A percentile compares a stretch with the other conserved stretches of the same genome.
Conservation (phyloP, 1,284 basidiomycete species). For the Cystobasidiaceae sp. region DNA sequence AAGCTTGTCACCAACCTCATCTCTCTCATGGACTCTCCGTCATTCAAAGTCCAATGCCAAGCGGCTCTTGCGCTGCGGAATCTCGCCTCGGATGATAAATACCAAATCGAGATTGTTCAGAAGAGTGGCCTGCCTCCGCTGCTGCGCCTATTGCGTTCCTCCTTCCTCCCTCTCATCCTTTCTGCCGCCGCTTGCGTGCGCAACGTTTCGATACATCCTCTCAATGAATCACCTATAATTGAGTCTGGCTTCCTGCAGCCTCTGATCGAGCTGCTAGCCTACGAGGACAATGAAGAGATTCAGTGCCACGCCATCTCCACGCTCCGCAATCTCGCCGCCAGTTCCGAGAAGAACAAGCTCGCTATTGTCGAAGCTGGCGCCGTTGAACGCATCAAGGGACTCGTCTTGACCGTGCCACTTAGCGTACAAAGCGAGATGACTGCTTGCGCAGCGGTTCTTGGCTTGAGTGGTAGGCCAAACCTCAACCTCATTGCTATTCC, state of each 20-base stretch:
- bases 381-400: constrained; percentile 94
- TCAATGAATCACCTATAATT: constrained; percentile 98
- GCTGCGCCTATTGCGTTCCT: constrained; percentile 89
- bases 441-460: constrained; percentile 91
- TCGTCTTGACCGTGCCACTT: constrained; percentile 90
- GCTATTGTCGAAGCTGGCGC: constrained; percentile 98
- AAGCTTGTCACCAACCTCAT: constrained; percentile 93
- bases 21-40: constrained; percentile 92
- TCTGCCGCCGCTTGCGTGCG: constrained; percentile 98
- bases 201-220: constrained; percentile 97
- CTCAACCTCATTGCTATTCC: not conserved
- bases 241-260: constrained; percentile 96
- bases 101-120: constrained; percentile 97
- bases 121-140: constrained; percentile 88
- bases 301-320: constrained; percentile 99
- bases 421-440: constrained; percentile 99
- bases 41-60: constrained; percentile 98
- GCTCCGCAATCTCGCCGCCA: constrained; percentile 90
- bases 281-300: constrained; percentile 98
- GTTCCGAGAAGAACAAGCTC: constrained; percentile 96
- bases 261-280: constrained; percentile 89
- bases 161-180: constrained; percentile 96
- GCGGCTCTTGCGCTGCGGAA: constrained; percentile 94
- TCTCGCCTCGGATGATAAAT: constrained; percentile 97
- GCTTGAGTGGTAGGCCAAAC: constrained; percentile 66